Base-by-base conservation (phyloP, 345 rosid genomes). In the Eucalyptus albens region DNA sequence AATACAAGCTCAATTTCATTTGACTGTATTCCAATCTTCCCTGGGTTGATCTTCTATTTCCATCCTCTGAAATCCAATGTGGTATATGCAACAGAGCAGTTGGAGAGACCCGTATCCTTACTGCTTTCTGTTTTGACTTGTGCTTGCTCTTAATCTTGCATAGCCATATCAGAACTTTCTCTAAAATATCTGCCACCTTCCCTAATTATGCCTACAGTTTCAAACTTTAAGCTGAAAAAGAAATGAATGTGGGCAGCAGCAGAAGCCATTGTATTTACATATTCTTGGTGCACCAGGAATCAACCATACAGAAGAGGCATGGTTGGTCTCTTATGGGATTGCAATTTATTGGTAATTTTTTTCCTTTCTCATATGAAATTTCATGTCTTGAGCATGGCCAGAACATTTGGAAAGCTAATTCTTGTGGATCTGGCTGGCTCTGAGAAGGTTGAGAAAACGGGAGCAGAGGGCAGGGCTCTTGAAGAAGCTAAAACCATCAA, bases 161-260 rank as follows among this genome's bases (percentile, higher is more conserved):
- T 42, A 77, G 42, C 55, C 12, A 53, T 44, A 80, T 87, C 85
- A 47, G 19, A 9, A 49, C 42, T 65, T 86, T 89, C 12, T 86
- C 8, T 11, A 86, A 50, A 47, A 62, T 37, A 72, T 72, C 26
- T 37, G 15, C 45, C 3, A 72, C 83, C 83, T 72, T 11, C 83
- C 15, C 15, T 86, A 13, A 42, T 31, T 88, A 51, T 37, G 86
- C 59, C 4, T 42, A 15, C 47, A 50, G 60, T 87, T 59, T 88
- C 49, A 27, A 77, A 67, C 89, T 94, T 53, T 92, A 91, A 90
- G 92, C 91, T 87, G 45, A 77, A 53, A 87, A 88, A 97, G 97
- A 97, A 90, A 96, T 97, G 99, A 96, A 97, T 92, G 92, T 95
- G 95, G 95, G 95, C 89, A 96, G 99, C 95, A 96, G 99, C 87